Evolutionary conservation across 2,329 filamentous ascomycete genomes (phyloP).

Genomic region (Torrubiella hemipterigena): DNA sequence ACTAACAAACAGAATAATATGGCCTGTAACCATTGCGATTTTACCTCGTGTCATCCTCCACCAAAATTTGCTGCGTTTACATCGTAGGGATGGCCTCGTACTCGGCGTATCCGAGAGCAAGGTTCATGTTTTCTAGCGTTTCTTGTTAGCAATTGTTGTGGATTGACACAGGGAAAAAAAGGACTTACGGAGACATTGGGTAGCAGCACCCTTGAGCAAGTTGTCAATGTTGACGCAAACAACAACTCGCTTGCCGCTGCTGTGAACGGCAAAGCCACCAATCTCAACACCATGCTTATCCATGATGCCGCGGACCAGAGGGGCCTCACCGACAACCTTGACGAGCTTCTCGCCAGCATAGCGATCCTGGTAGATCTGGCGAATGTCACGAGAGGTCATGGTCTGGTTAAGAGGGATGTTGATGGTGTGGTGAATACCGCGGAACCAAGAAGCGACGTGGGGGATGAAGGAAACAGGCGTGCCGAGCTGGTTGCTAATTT

Average conservation of each 20-base stretch:
- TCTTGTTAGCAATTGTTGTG: background rate
- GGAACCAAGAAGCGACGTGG: conserved; percentile 84
- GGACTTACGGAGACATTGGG: background rate
- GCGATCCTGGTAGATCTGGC: conserved; percentile 89
- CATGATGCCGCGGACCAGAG: conserved; percentile 72
- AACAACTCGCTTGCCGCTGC: conserved; percentile 80
- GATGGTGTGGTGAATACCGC: conserved; percentile 87
- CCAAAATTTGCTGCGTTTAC: background rate
- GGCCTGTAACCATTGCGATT: too few species aligned
- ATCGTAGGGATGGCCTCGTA: background rate
- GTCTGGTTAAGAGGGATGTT: conserved; percentile 74
- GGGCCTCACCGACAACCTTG: conserved; percentile 81
- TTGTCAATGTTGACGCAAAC: conserved; percentile 25
- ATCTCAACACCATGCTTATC: conserved; percentile 86
- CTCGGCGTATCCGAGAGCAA: background rate
- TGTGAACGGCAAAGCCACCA: conserved; percentile 90
- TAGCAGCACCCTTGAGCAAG: background rate
- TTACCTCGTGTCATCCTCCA: too few species aligned
- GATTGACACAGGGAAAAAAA: too few species aligned
- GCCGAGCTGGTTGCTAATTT: conserved; percentile 72
- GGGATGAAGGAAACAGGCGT: conserved; percentile 73
- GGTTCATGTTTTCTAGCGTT: background rate
- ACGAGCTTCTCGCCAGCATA: conserved; percentile 94
- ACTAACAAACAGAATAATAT: too few species aligned
- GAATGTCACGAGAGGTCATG: conserved; percentile 85